Evolutionary conservation across 1,139 yeast genomes (phyloP), one percentile per base, ranked within the genome.

Genomic region (Scheffersomyces cryptocercus): DNA sequence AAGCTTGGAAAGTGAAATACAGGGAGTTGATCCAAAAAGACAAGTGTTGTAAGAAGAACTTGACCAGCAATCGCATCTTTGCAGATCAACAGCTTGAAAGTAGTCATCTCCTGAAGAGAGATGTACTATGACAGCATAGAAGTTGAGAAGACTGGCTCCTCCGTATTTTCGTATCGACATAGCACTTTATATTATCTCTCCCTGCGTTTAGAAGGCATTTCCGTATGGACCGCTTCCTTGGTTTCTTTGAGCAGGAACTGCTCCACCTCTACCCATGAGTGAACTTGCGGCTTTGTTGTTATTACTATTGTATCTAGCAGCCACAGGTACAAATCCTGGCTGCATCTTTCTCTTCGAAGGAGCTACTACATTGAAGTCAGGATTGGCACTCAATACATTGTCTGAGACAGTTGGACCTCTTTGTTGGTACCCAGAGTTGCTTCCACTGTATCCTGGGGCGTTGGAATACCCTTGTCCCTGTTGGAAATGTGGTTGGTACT

Each of bases 311-410:
- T 37, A 28, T 28, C 52, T 40, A 37, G 40, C 40, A 14, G 49
- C 47, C n/a, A 45, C 52, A 4, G 52, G 52, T 14, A 47, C 46
- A 29, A 49, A 49, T 2, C 51, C 51, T 5, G 44, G 46, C n/a
- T 46, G 47, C 8, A 48, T 44, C 33, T 39, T 47, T 7, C 51
- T 42, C 16, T 40, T 42, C 3, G 45, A 29, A 2, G 48, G 50
- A 3, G 36, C 43, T 9, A 36, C 42, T 26, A 49, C 15, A 39
- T 44, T 46, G 29, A 80, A 78, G 52, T 80, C 84, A 6, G 85
- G 85, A 52, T 79, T 80, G 47, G 68, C 70, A 36, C 72, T 71
- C 52, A 80, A 64, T 10, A 75, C 72, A 45, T 66, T 68, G 41
- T 78, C 82, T 1, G 84, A 75, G 3, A 77, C 64, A 8, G 79